Base-by-base conservation (phyloP, 2,329 filamentous ascomycete genomes). In the Penicillium sp. region DNA sequence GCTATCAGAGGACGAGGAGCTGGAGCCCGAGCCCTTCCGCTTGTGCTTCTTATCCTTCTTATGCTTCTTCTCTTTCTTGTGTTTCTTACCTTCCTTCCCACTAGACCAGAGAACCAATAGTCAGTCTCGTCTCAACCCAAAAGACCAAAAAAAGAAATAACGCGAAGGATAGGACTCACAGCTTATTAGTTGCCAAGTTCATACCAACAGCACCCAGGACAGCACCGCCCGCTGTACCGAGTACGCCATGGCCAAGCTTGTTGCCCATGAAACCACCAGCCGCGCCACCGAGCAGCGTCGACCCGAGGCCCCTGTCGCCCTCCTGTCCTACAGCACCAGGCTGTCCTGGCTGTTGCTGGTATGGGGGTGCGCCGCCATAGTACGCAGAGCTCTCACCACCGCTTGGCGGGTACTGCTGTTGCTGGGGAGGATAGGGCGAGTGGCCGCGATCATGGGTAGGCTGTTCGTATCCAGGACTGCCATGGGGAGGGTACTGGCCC, bases 321-420 rank as follows among this genome's bases (percentile, higher is more conserved):
- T 62, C 61, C 1, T 47, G 58, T 12, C 60, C 61, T 26, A 47
- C 62, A 4, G 65, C 58, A 26, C 56, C 61, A 19, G 61, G 55
- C 4, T 62, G 59, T 45, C 60, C 65, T 37, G 59, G 56, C 41
- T 68, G 67, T 38, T 59, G 56, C 41, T 68, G 67, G 17, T 62
- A 59, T 19, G 61, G 42, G 2, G 59, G 60, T 26, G 53, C 53
- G 9, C 44, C 53, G 2, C 63, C 64, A 44, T 74, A 75, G 55
- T 73, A 75, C 2, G 65, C 64, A 31, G 68, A 63, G 45, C 55
- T 73, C 52, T 64, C 66, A 42, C 70, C 66, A 38, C 70, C 69
- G 8, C 53, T 59, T 30, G 58, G 57, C 30, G 60, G 64, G 36
- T 60, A 61, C 44, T 68, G 67, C 36, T 66, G 65, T 36, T 64